Evolutionary conservation across 2,329 filamentous ascomycete species (phyloP).

Genomic region (Blastomyces silverae): DNA sequence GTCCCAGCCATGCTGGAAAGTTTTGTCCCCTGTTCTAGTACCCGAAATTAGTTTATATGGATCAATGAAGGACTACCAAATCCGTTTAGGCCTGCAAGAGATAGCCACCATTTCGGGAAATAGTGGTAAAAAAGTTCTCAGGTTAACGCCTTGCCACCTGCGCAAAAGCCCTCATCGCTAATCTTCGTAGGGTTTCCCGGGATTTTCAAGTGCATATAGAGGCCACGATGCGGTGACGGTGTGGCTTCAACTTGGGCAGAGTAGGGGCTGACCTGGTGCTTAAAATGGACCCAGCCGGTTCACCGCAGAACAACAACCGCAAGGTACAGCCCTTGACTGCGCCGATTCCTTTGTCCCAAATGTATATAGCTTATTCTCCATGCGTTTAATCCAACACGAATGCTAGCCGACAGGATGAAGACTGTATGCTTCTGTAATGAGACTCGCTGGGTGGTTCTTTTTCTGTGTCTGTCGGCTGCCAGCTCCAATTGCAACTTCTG

Average conservation of each 20-base stretch:
- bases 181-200: background rate
- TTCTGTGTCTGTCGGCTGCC: background rate
- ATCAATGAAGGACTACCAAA: background rate
- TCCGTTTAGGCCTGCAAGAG: background rate
- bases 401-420: background rate
- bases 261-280: background rate
- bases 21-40: constrained; percentile 9
- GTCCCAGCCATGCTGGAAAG: constrained; percentile 26
- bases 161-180: background rate
- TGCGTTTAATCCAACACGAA: constrained; percentile 8
- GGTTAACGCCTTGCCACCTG: background rate
- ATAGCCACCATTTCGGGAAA: background rate
- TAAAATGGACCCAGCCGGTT: background rate
- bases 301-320: background rate
- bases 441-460: background rate
- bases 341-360: background rate
- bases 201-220: background rate
- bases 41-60: constrained; percentile 14
- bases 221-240: background rate
- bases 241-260: background rate
- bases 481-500: background rate
- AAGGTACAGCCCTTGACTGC: background rate
- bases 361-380: constrained; percentile 8
- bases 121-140: background rate
- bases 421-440: background rate